phyloP scores from a whole-genome alignment of 2,329 filamentous ascomycete species.

The Phialemoniopsis sp. region DNA sequence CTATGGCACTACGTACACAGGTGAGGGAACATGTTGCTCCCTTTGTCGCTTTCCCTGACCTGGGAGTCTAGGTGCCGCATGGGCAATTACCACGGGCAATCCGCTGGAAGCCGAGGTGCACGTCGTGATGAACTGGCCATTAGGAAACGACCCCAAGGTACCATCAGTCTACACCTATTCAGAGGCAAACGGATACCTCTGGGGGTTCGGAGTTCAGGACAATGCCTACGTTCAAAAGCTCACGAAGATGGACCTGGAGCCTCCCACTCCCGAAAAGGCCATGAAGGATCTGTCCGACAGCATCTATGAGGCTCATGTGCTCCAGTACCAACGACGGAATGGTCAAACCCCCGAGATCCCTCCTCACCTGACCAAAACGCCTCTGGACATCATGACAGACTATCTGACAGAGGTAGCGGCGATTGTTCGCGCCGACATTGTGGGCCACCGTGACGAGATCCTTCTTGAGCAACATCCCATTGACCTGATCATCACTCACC shows the following conservation, averaged over 20 bases:
- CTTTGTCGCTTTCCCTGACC: not conserved
- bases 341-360: slow-evolving; percentile 5
- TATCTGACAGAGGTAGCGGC: slow-evolving; percentile 9
- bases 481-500: slow-evolving; percentile 13
- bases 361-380: slow-evolving; percentile 6
- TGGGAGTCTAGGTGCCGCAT: slow-evolving; percentile 4
- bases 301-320: slow-evolving; percentile 4
- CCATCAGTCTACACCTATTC: slow-evolving; percentile 12
- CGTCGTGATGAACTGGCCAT: slow-evolving; percentile 9
- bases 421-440: slow-evolving; percentile 7
- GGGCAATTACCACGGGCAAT: slow-evolving; percentile 3
- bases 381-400: slow-evolving; percentile 10
- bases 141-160: slow-evolving; percentile 7
- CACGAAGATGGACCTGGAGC: slow-evolving; percentile 12
- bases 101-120: slow-evolving; percentile 6
- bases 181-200: slow-evolving; percentile 1
- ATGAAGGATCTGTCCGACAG: slow-evolving; percentile 7
- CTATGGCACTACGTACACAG: slow-evolving; percentile 13
- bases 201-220: slow-evolving; percentile 9
- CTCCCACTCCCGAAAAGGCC: slow-evolving; percentile 3
- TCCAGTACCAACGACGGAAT: slow-evolving; percentile 4
- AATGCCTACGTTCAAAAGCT: slow-evolving; percentile 7
- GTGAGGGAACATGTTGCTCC: not conserved
- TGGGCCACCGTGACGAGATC: slow-evolving; percentile 1
- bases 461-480: slow-evolving; percentile 7